Base-by-base conservation (phyloP, 1,139 yeast species). In the Ogataea hybrid region DNA sequence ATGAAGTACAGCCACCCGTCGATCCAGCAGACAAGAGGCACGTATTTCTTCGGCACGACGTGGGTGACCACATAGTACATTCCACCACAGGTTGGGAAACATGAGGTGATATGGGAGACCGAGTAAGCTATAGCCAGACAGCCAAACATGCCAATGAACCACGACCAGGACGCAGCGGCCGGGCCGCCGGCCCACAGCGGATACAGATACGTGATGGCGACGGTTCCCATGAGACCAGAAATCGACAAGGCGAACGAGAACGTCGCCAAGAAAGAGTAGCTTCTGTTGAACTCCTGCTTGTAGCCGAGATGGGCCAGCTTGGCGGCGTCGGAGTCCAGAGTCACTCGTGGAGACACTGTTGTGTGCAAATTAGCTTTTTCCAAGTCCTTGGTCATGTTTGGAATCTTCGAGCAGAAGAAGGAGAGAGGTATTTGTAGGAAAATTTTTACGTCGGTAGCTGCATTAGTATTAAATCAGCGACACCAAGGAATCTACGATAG, bases 61-160 rank as follows among this genome's bases (percentile, higher is more conserved):
- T 61, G 63, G 1, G 59, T 56, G 34, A 56, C 59, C 47, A 50
- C 64, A 43, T 78, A 80, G 59, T 80, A 81, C 54, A 81, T 67
- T 6, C 88, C 89, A 44, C 89, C 88, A 17, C 82, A 72, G 3
- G 89, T 81, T 39, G 89, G 89, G 58, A 79, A 76, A n/a, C 85
- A 74, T 23, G 82, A 75, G 1, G 84, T 83, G 41, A 81, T 64
- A 49, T 81, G 81, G 12, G 85, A 75, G 69, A 82, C 80, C n/a
- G 83, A 71, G 42, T 72, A 51, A 10, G 87, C 88, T 43, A 79
- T 74, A 46, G 72, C 64, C 39, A 80, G 59, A 46, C 83, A 75
- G 49, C 81, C 81, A 39, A 71, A 48, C n/a, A 77, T 75, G 32
- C 81, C 75, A 39, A 73, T 67, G 43, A 81, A 70, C 87, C 88